Evolutionary conservation across 257 asterid genomes (phyloP), one percentile per base, ranked within the genome.

Genomic region (Solanum clarkiae): DNA sequence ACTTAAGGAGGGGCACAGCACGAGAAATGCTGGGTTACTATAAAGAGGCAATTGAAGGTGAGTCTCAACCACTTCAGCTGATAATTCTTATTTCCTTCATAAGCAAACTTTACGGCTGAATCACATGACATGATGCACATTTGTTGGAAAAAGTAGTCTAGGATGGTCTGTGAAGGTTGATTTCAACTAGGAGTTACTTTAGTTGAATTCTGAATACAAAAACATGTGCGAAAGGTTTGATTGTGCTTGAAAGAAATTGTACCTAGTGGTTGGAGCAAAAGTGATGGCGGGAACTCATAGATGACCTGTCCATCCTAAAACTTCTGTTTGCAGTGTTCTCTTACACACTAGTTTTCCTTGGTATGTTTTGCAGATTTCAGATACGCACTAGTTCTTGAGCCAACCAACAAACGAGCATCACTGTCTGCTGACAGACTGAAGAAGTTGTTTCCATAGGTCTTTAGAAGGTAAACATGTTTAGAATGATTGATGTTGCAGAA

Each of bases 401-500:
- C 99, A 74, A 95, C 92, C n/a, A 96, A 96, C 81, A 96, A 92
- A 89, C 91, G 98, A 91, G 99, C 99, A 84, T 89, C 97, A 26
- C 92, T 89, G 91, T 90, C 97, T 79, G 85, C 92, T 75, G 94
- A 92, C 85, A 90, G 96, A 87, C 91, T 95, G 81, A 92, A 84
- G 91, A 94, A 88, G 84, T 80, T 55, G 51, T 95, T 92, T 86
- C 91, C n/a, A 80, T 94, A 93, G 87, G 82, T 86, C 55, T 54
- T 36, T 49, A 80, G 85, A 66, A 45, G 63, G 80, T 75, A 84
- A 56, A 47, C 84, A 80, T 84, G 62, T 53, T 79, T 79, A 53
- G 65, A 72, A 29, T 79, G 83, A 32, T 79, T 53, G 65, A 15
- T 51, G 65, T 53, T 53, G 65, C 65, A 24, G 82, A 55, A 15